Base-by-base conservation (phyloP, 148 eudicot species). In the Rhododendron kiyosumense region DNA sequence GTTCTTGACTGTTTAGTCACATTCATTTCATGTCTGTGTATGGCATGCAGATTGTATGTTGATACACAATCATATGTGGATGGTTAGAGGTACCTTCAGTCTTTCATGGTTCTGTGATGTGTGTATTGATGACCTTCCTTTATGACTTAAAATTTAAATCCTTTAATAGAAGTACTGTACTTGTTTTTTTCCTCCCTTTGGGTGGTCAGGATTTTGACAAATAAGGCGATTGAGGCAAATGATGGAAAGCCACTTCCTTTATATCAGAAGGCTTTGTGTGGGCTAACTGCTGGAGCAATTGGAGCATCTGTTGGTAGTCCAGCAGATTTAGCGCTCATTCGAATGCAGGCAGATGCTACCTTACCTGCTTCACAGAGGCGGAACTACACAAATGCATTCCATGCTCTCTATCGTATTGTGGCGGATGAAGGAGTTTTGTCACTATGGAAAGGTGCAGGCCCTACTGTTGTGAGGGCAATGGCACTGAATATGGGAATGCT, bases 401-500 rank as follows among this genome's bases (percentile, higher is more conserved):
- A 95, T 75, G 99, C 99, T 22, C 94, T 97, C 65, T 89, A 79
- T 77, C 97, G 98, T 9, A 97, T 97, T 81, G 84, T 85, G 61
- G 92, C 93, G 24, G 98, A 96, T 81, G 98, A 95, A 89, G 98
- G 98, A 28, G 90, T 96, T 80, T 76, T 96, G 52, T 92, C 97
- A 1, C 95, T 95, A 7, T 95, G 98, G 97, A 95, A 96, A 90
- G 97, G 98, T 78, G 98, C 98, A 9, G 96, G 93, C 18, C 99
- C 99, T 36, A 95, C 99, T 45, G 96, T 93, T 6, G 99, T 97
- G 71, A 91, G 99, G 89, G 98, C 99, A 38, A 97, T 97, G 99
- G 97, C 94, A 8, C 90, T 97, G 63, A 97, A 97, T 92, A 97
- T 95, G 99, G 99, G 99, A 69, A 97, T 97, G 99, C 98, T 97